Evolutionary conservation across 371 early-diverging fungal species (phyloP).

Genomic region (Nematocida sp.): DNA sequence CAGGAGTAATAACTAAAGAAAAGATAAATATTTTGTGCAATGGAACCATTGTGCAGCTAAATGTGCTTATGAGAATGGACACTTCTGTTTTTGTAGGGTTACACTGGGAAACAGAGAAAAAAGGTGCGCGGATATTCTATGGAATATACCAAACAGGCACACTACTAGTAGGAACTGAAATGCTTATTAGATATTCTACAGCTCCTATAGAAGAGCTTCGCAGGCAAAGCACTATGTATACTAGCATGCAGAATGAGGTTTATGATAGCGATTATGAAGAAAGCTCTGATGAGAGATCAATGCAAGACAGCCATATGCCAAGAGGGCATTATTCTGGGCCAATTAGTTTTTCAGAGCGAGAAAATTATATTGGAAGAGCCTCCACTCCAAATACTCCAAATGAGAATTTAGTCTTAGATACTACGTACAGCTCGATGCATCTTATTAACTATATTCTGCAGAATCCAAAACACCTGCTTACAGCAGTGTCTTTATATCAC

Average conservation of each 20-base stretch:
- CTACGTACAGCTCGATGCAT: not conserved
- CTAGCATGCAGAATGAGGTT: too few species aligned
- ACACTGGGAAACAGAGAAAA: conserved; percentile 3
- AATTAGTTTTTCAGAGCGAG: too few species aligned
- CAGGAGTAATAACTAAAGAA: conserved; percentile 28
- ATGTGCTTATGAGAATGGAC: conserved; percentile 1
- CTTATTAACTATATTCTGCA: not conserved
- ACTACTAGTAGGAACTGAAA: not conserved
- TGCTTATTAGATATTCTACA: not conserved
- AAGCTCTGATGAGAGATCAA: too few species aligned
- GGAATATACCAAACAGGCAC: not conserved
- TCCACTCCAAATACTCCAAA: too few species aligned
- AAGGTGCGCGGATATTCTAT: conserved; percentile 13
- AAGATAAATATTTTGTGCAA: conserved; percentile 6
- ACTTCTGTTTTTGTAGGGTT: not conserved
- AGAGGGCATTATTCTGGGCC: too few species aligned
- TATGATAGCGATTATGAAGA: too few species aligned
- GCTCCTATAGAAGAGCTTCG: too few species aligned
- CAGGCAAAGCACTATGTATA: too few species aligned
- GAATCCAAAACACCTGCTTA: not conserved
- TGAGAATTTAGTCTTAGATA: not conserved
- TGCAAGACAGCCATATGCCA: too few species aligned
- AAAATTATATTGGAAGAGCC: too few species aligned
- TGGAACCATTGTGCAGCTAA: not conserved
- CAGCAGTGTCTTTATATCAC: not conserved